These are phyloP conservation scores for Endocalyx cinctus DNA, from an alignment of 2,329 filamentous ascomycete genomes.

Conservation along the genomic window DNA sequence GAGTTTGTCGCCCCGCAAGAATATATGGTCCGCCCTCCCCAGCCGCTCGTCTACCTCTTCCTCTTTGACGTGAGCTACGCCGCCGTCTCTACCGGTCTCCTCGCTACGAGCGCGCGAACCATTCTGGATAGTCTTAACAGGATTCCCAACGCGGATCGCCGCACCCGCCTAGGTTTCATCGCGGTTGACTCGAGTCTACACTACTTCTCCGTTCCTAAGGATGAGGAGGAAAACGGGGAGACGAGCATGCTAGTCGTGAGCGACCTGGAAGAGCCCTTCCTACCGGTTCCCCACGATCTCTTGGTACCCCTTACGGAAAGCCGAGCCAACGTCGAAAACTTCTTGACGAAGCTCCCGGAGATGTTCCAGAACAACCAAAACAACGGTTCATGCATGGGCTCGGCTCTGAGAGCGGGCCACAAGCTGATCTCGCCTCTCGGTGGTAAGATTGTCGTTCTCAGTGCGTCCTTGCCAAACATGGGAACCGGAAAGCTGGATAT, in stretches of 20 bases:
- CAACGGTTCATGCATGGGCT: constrained; percentile 88
- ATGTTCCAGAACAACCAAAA: constrained; percentile 98
- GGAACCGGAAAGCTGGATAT: constrained; percentile 87
- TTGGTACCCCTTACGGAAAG: constrained; percentile 86
- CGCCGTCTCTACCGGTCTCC: constrained; percentile 80
- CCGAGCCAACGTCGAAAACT: constrained; percentile 84
- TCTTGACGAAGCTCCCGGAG: constrained; percentile 82
- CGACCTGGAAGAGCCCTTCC: constrained; percentile 92
- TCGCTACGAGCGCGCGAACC: constrained; percentile 87
- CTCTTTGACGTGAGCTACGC: constrained; percentile 91
- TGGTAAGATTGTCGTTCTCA: constrained; percentile 90
- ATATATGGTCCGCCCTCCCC: constrained; percentile 97
- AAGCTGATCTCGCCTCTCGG: constrained; percentile 93
- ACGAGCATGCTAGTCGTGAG: constrained; percentile 91
- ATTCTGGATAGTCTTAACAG: constrained; percentile 92
- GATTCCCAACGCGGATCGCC: constrained; percentile 95
- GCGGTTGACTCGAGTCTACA: constrained; percentile 92
- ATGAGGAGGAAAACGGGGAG: constrained; percentile 78
- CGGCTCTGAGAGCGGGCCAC: constrained; percentile 85
- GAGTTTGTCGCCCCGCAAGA: constrained; percentile 98
- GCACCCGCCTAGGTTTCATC: constrained; percentile 90
- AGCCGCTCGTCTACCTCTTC: constrained; percentile 93
- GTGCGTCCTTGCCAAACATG: constrained; percentile 82
- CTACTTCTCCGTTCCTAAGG: constrained; percentile 92
- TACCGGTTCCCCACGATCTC: constrained; percentile 88